A percentile compares a stretch with the other conserved stretches of the same genome.
These are phyloP conservation scores for Euphorbia celastroides DNA, from an alignment of 441 rosid genomes.

Conservation along the genomic window DNA sequence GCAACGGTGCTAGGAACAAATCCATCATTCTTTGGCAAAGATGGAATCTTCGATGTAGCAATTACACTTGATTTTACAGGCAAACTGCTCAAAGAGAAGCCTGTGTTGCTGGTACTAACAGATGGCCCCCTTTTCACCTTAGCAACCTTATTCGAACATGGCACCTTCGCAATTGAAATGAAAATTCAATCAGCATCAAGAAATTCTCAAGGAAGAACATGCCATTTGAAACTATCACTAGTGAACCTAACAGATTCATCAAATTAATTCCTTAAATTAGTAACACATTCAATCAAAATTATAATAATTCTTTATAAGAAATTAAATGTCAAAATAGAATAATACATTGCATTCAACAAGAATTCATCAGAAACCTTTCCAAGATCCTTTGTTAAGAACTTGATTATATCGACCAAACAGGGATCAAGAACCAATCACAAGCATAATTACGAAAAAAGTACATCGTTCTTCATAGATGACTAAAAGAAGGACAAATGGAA, in stretches of 20 bases:
- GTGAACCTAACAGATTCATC: not conserved
- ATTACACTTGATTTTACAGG: constrained; percentile 31
- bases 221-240: not conserved
- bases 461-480: not conserved
- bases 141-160: constrained; percentile 47
- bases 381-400: not conserved
- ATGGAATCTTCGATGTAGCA: constrained; percentile 29
- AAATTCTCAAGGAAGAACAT: not conserved
- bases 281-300: not conserved
- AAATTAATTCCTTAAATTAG: not conserved
- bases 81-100: constrained; percentile 19
- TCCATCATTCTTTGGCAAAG: constrained; percentile 29
- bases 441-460: not conserved
- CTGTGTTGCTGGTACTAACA: constrained; percentile 20
- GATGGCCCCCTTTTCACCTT: constrained; percentile 7
- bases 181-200: constrained; percentile 12
- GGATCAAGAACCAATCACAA: not conserved
- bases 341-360: not conserved
- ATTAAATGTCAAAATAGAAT: not conserved
- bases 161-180: constrained; percentile 33
- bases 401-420: not conserved
- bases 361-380: not conserved
- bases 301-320: not conserved
- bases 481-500: not conserved
- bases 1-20: constrained; percentile 16